Evolutionary conservation across 2,329 filamentous ascomycete species (phyloP).

Genomic region (Monilinia aucupariae): DNA sequence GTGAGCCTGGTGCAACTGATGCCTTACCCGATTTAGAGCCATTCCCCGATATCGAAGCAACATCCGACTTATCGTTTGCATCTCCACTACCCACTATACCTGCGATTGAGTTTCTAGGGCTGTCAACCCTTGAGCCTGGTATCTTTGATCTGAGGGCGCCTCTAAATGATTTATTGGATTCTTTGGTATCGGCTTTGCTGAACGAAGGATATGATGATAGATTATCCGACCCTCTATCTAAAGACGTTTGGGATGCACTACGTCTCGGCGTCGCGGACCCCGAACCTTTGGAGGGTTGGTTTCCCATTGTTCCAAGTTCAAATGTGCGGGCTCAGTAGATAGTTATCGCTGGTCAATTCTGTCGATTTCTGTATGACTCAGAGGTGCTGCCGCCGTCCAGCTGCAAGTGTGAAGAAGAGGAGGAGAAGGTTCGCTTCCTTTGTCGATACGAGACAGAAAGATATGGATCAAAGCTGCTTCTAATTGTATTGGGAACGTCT

Average conservation of each 20-base stretch:
- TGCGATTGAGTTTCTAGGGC: conserved; percentile 70
- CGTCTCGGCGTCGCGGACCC: conserved; percentile 30
- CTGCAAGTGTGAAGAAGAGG: background rate
- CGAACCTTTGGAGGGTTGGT: conserved; percentile 55
- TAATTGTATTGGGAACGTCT: background rate
- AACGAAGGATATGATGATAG: conserved; percentile 89
- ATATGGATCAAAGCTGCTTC: background rate
- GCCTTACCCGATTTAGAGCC: conserved; percentile 47
- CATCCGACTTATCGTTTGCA: conserved; percentile 62
- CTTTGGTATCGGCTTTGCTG: conserved; percentile 85
- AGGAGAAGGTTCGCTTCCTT: background rate
- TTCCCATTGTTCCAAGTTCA: conserved; percentile 54
- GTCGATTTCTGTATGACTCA: background rate
- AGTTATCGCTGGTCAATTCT: background rate
- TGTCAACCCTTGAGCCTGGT: conserved; percentile 69
- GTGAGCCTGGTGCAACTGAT: conserved; percentile 39
- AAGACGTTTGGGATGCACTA: conserved; percentile 32
- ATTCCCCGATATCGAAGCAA: conserved; percentile 65
- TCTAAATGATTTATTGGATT: conserved; percentile 81
- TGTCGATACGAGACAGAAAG: background rate
- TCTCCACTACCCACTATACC: conserved; percentile 50
- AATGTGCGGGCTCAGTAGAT: background rate
- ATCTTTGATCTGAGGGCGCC: conserved; percentile 80
- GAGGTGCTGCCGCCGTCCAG: background rate
- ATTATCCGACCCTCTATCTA: conserved; percentile 28